A percentile compares a stretch with the other conserved stretches of the same genome.
phyloP scores from a whole-genome alignment of 2,329 filamentous ascomycete genomes.

The Metarhizium brunneum region DNA sequence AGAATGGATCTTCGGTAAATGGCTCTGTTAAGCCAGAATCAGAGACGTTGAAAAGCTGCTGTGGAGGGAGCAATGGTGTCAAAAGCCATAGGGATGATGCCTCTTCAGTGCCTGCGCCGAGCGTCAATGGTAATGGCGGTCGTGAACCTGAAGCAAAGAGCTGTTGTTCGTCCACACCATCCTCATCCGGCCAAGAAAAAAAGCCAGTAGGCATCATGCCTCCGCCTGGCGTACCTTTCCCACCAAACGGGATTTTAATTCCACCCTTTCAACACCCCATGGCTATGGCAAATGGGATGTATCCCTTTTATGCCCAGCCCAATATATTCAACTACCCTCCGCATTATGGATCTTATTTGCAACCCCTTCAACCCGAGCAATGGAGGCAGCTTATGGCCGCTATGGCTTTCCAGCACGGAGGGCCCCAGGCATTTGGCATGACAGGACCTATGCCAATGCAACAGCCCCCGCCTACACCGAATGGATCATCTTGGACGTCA shows the following conservation, averaged over 20 bases:
- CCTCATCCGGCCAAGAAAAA: slow-evolving; percentile 11
- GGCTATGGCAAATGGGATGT: slow-evolving; percentile 28
- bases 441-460: slow-evolving; percentile 12
- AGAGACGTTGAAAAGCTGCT: slow-evolving; percentile 12
- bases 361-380: slow-evolving; percentile 44
- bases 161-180: slow-evolving; percentile 19
- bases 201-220: slow-evolving; percentile 13
- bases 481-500: slow-evolving; percentile 21
- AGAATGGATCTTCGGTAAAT: slow-evolving; percentile 11
- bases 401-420: slow-evolving; percentile 12
- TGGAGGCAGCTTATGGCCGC: slow-evolving; percentile 39
- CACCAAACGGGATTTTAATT: slow-evolving; percentile 22
- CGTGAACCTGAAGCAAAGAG: slow-evolving; percentile 12
- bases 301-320: slow-evolving; percentile 31
- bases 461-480: slow-evolving; percentile 9
- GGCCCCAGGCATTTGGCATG: slow-evolving; percentile 13
- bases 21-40: slow-evolving; percentile 6
- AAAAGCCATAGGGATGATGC: background rate
- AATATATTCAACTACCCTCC: slow-evolving; percentile 44
- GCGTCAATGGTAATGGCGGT: slow-evolving; percentile 10
- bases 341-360: slow-evolving; percentile 44
- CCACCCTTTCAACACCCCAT: slow-evolving; percentile 26
- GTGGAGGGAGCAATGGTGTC: slow-evolving; percentile 9
- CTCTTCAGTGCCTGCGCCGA: slow-evolving; percentile 7
- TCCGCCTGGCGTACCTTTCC: slow-evolving; percentile 10